phyloP scores from a whole-genome alignment of 805 yeast genomes.

The Kodamaea restingae region DNA sequence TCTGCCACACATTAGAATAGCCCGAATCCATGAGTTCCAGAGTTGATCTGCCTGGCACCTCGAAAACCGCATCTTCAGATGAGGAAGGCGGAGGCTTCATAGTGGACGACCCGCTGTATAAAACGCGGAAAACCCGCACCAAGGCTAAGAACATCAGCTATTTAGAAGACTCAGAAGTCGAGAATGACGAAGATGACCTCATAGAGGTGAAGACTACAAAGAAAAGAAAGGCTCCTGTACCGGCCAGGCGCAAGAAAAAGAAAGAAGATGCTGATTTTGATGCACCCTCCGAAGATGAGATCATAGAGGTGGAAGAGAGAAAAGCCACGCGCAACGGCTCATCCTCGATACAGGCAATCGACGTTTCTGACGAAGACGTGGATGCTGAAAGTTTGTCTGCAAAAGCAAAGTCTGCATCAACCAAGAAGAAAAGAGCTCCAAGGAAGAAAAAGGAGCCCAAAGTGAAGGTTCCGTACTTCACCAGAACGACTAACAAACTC shows the following conservation, averaged over 20 bases:
- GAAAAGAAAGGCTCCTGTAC: not conserved
- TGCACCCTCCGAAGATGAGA: constrained; percentile 10
- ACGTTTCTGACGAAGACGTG: constrained; percentile 23
- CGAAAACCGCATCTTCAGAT: not conserved
- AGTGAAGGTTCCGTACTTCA: constrained; percentile 63
- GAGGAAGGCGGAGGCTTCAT: constrained; percentile 40
- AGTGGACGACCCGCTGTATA: constrained; percentile 32
- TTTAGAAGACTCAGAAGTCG: constrained; percentile 24
- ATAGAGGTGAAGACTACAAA: constrained; percentile 3
- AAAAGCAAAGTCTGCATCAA: constrained; percentile 13
- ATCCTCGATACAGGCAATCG: constrained; percentile 22
- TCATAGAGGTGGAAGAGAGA: constrained; percentile 11
- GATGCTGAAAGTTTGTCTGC: constrained; percentile 8
- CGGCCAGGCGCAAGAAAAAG: constrained; percentile 8
- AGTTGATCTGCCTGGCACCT: not conserved
- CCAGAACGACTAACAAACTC: constrained; percentile 63
- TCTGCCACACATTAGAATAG: constrained; percentile 1
- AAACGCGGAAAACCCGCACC: constrained; percentile 13
- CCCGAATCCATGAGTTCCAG: constrained; percentile 1
- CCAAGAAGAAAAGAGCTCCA: constrained; percentile 22
- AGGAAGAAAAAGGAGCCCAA: constrained; percentile 39
- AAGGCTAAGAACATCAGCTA: constrained; percentile 16
- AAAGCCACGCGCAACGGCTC: constrained; percentile 17
- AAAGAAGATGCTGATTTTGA: constrained; percentile 14
- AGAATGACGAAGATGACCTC: constrained; percentile 11